These are phyloP conservation scores for Calocybe indica DNA, from an alignment of 768 basidiomycete species.

Conservation along the genomic window DNA sequence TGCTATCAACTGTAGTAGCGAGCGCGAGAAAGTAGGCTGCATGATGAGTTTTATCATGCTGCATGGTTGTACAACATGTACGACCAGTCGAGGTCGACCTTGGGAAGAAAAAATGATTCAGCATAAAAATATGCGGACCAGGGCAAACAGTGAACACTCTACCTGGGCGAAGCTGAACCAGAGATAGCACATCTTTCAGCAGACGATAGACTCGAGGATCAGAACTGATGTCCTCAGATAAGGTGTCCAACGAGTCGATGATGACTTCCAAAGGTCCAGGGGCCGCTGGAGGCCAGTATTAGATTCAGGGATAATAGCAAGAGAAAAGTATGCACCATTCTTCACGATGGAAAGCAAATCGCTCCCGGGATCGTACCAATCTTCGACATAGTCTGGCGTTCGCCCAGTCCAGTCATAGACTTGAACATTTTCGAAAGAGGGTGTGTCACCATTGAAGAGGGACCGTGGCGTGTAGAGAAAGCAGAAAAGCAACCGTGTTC, in stretches of 20 bases:
- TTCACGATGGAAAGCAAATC: conserved; percentile 37
- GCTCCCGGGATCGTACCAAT: conserved; percentile 23
- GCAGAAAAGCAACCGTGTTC: conserved; percentile 43
- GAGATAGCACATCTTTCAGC: conserved; percentile 38
- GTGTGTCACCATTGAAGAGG: conserved; percentile 20
- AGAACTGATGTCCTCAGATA: conserved; percentile 54
- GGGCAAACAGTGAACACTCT: conserved; percentile 4
- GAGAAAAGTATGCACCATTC: conserved; percentile 24
- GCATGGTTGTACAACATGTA: conserved; percentile 48
- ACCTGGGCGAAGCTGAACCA: conserved; percentile 48
- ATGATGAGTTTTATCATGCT: conserved; percentile 49
- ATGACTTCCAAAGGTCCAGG: conserved; percentile 51
- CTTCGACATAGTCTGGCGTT: conserved; percentile 48
- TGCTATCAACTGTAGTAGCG: conserved; percentile 56
- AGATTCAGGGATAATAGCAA: background rate
- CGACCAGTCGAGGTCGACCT: conserved; percentile 53
- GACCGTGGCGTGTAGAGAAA: conserved; percentile 49
- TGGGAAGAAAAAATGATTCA: background rate
- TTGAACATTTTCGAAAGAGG: conserved; percentile 23
- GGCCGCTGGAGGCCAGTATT: conserved; percentile 20
- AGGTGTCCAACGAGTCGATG: conserved; percentile 69
- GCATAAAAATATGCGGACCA: conserved; percentile 1
- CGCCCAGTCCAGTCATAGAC: conserved; percentile 43
- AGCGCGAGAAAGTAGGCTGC: conserved; percentile 58
- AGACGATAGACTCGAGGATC: conserved; percentile 45